Base-by-base conservation (phyloP, 805 yeast genomes). In the Candida succiphila region DNA sequence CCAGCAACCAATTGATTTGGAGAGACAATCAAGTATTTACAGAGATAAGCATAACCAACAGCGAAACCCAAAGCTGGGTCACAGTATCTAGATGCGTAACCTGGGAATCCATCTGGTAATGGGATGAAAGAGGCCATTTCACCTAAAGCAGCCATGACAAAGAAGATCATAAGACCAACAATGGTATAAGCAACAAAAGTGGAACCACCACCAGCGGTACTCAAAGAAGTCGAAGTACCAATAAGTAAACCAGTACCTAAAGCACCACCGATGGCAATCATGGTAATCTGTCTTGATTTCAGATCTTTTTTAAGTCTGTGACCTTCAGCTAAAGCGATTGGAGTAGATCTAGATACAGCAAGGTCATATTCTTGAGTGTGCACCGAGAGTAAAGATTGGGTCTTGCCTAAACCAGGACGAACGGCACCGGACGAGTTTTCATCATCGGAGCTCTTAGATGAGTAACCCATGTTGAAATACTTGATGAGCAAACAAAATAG, bases 251-350 rank as follows among this genome's bases (percentile, higher is more conserved):
- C 94, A 1, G 92, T 81, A 36, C 92, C 92, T 33, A 83, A 58
- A 7, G 89, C 83, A 44, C 92, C 89, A 44, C 92, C 94, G 43
- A 84, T 73, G 42, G 92, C 75, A 56, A 72, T 69, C 77, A 72
- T 70, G 32, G 72, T 61, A 43, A 69, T 65, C 39, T 70, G 77
- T 42, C 78, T 52, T 9, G 75, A 58, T 35, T 67, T 61, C 27
- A 69, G 52, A 6, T 59, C 67, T 42, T 63, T 63, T 37, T 63
- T 65, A 43, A 69, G 59, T 37, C 59, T 50, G 37, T 63, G 69
- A 6, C 72, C 72, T 22, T 63, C 69, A 9, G 49, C 51, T 12
- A 43, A 36, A 20, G 64, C 64, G 6, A 58, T 40, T 2, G 73
- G 72, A 36, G 54, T 57, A n/a, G 73, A 67, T 51, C 58, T 57